These are phyloP conservation scores for Pilasporangium apinafurcum DNA, from an alignment of 352 stramenopile species.

Conservation along the genomic window DNA sequence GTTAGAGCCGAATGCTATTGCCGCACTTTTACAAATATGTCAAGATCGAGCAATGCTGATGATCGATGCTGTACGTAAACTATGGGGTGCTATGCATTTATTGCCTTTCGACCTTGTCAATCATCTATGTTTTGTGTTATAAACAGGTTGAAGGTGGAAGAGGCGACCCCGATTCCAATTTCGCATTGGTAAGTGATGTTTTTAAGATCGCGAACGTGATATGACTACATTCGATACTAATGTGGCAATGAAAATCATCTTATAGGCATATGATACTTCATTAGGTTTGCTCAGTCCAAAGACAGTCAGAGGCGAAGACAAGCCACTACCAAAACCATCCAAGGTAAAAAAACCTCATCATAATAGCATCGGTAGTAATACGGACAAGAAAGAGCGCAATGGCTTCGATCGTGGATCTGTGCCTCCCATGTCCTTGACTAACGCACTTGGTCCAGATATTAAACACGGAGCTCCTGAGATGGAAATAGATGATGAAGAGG, in stretches of 20 bases:
- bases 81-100: not conserved
- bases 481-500: slow-evolving; percentile 22
- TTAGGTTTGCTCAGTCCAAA: not conserved
- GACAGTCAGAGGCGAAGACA: not conserved
- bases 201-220: not conserved
- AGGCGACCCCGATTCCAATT: slow-evolving; percentile 60
- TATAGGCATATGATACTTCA: not conserved
- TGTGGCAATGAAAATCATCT: not conserved
- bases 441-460: no score
- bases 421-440: not conserved
- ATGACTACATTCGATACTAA: no score
- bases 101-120: not conserved
- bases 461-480: not conserved
- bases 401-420: slow-evolving; percentile 31
- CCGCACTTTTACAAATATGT: slow-evolving; percentile 59
- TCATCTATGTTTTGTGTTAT: not conserved
- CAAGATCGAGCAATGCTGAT: slow-evolving; percentile 62
- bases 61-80: slow-evolving; percentile 56
- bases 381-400: slow-evolving; percentile 12
- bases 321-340: not conserved
- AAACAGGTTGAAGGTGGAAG: slow-evolving; percentile 59
- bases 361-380: not conserved
- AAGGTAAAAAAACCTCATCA: slow-evolving; percentile 1
- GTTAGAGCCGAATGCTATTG: slow-evolving; percentile 55
- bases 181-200: slow-evolving; percentile 30